Percentiles rank a stretch among this genome's conserved stretches.
These are phyloP conservation scores for Blumeriella jaapii DNA, from an alignment of 2,329 filamentous ascomycete species.

Conservation along the genomic window DNA sequence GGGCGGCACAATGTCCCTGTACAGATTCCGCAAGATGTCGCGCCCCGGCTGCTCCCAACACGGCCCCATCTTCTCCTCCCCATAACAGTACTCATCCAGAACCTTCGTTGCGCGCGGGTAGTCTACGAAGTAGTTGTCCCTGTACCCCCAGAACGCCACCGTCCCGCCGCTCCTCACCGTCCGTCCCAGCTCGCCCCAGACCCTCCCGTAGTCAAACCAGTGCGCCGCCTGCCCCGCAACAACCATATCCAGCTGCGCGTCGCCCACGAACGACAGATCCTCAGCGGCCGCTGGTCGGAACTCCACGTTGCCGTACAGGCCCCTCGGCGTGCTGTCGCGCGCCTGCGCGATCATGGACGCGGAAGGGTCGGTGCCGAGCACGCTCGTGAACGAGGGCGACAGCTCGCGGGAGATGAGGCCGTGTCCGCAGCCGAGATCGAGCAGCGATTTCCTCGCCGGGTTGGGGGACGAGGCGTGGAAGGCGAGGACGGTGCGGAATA, in stretches of 20 bases:
- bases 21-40: constrained; percentile 39
- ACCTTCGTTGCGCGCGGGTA: constrained; percentile 40
- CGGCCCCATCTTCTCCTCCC: constrained; percentile 39
- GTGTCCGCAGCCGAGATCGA: constrained; percentile 55
- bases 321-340: constrained; percentile 28
- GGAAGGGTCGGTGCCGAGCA: constrained; percentile 46
- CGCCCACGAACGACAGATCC: constrained; percentile 37
- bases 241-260: constrained; percentile 40
- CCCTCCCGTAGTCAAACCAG: constrained; percentile 49
- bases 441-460: constrained; percentile 26
- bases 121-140: constrained; percentile 48
- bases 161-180: constrained; percentile 44
- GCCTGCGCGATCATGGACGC: constrained; percentile 45
- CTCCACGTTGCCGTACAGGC: constrained; percentile 31
- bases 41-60: constrained; percentile 54
- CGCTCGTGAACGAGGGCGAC: constrained; percentile 37
- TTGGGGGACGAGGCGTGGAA: constrained; percentile 47
- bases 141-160: constrained; percentile 56
- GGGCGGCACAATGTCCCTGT: constrained; percentile 41
- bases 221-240: constrained; percentile 47
- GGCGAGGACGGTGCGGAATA: constrained; percentile 41
- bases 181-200: constrained; percentile 44
- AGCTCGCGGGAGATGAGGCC: constrained; percentile 45
- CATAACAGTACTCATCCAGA: constrained; percentile 45
- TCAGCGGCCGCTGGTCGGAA: constrained; percentile 43